These are phyloP conservation scores for Syzygium aqueum DNA, from an alignment of 345 rosid species.

Conservation along the genomic window DNA sequence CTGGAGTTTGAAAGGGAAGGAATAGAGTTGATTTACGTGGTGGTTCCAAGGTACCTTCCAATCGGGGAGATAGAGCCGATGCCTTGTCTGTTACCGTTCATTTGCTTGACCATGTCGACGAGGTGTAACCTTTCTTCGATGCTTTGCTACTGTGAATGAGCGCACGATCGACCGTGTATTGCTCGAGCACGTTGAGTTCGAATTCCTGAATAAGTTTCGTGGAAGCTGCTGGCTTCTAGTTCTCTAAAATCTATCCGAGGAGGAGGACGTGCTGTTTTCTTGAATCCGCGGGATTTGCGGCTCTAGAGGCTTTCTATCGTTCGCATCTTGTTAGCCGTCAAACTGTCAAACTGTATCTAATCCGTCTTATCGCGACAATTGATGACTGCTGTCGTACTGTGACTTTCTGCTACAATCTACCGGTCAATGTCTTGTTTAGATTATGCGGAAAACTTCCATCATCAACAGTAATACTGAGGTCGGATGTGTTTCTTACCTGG, in stretches of 20 bases:
- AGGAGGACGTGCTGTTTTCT: background rate
- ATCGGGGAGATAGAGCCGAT: background rate
- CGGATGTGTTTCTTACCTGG: background rate
- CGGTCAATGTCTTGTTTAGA: background rate
- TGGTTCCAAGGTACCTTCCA: background rate
- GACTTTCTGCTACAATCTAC: background rate
- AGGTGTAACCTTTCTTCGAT: background rate
- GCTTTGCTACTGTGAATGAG: background rate
- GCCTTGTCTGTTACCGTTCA: background rate
- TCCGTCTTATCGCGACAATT: background rate
- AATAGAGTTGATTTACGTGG: background rate
- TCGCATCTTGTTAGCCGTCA: background rate
- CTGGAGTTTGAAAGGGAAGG: background rate
- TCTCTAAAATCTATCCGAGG: background rate
- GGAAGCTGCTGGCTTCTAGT: background rate
- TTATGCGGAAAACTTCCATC: background rate
- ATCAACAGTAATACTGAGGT: background rate
- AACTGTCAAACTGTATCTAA: background rate
- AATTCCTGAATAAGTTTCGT: background rate
- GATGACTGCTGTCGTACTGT: background rate
- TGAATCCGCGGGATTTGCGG: background rate
- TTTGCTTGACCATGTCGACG: background rate
- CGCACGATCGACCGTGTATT: background rate
- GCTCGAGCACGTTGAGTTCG: background rate
- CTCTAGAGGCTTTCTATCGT: background rate